Conservation (phyloP, 2,329 filamentous ascomycete genomes). For the Diaporthe sp. region DNA sequence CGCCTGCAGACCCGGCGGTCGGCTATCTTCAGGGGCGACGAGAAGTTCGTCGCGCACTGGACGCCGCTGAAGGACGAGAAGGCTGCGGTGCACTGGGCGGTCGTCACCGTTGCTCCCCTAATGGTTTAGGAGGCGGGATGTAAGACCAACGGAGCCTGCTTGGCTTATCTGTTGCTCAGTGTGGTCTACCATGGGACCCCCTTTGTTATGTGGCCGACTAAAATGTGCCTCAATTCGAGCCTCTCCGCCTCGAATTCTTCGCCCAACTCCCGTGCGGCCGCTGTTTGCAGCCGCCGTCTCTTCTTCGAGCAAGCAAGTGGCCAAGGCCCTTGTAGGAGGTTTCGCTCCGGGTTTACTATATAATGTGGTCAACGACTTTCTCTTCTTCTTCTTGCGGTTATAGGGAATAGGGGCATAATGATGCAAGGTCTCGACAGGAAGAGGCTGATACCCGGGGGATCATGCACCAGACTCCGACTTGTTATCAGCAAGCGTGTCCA, state of each 20-base stretch:
- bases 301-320: constrained; percentile 9
- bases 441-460: constrained; percentile 8
- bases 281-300: background rate
- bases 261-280: too few species aligned
- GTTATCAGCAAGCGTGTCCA: background rate
- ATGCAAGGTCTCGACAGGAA: background rate
- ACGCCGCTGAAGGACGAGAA: constrained; percentile 46
- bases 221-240: background rate
- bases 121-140: constrained; percentile 3
- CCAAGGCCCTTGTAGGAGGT: background rate
- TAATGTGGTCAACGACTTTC: constrained; percentile 14
- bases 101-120: constrained; percentile 32
- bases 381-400: constrained; percentile 6
- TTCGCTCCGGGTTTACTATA: constrained; percentile 6
- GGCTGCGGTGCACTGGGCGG: constrained; percentile 33
- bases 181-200: background rate
- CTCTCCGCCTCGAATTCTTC: background rate
- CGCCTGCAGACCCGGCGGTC: constrained; percentile 47
- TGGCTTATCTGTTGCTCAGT: background rate
- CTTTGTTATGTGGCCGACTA: too few species aligned
- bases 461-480: background rate
- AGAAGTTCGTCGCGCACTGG: constrained; percentile 44
- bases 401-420: constrained; percentile 1
- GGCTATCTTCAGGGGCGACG: constrained; percentile 46
- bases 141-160: background rate